Base-by-base conservation (phyloP, 2,329 filamentous ascomycete genomes). In the Calonectria pseudoturangicola region DNA sequence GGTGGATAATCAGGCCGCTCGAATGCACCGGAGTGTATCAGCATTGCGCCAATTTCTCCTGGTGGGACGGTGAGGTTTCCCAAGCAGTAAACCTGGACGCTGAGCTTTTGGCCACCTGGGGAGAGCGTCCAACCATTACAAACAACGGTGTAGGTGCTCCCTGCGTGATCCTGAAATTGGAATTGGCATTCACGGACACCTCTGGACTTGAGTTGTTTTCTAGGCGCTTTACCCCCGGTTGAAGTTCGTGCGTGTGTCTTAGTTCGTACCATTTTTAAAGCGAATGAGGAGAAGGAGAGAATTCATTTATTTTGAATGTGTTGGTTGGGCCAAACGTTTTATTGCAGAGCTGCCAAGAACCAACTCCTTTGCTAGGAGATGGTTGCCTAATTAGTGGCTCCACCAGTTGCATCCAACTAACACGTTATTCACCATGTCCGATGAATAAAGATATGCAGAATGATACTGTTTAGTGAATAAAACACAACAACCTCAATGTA, bases 141-240 rank as follows among this genome's bases (percentile, higher is more conserved):
- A 10, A 68, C 56, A 28, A 68, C 68, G 30, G 67, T 41, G 28
- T 76, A 75, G 2, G 25, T 47, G 10, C 51, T 54, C 9, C 65
- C 65, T 4, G 43, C 15, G 12, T 76, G 68, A n/a, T 75, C 72
- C 16, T 50, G 94, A 90, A 68, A 72, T 15, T 68, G 18, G 18
- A 21, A n/a, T 30, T 51, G 27, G n/a, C 2, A 33, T 43, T 6
- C 6, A 3, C 13, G 18, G 39, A 9, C 15, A 13, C 2, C 8
- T 1, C 41, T 41, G 41, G 41, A 4, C 5, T 2, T 8, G 1
- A 45, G 16, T 21, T n/a, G 43, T 9, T 6, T 45, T 45, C 43
- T n/a, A 2, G 43, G 43, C 10, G 2, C 15, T n/a, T n/a, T 12
- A 1, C 43, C 43, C 4, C 18, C 18, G 2, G 18, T 45, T 2